Percentiles rank a stretch among this genome's conserved stretches.
phyloP scores from a whole-genome alignment of 768 basidiomycete genomes.

The Boletus tomentosulus region DNA sequence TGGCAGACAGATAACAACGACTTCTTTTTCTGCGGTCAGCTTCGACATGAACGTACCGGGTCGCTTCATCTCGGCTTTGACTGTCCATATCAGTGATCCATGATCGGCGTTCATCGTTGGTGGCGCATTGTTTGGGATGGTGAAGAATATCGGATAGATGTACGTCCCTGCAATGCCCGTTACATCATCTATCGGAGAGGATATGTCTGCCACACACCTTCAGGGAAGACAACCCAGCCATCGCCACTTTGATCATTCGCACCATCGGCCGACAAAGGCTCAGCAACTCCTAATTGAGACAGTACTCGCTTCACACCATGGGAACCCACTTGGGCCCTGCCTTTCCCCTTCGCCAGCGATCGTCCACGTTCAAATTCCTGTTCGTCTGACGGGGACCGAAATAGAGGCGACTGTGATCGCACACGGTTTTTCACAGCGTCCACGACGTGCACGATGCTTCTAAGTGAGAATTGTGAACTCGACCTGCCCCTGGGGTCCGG shows the following conservation, averaged over 20 bases:
- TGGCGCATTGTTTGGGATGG: slow-evolving; percentile 74
- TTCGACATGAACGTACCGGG: slow-evolving; percentile 76
- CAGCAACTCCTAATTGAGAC: slow-evolving; percentile 34
- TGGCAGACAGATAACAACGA: slow-evolving; percentile 70
- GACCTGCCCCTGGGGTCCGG: slow-evolving; percentile 33
- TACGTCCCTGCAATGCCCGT: slow-evolving; percentile 69
- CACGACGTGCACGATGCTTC: slow-evolving; percentile 47
- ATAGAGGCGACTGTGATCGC: slow-evolving; percentile 43
- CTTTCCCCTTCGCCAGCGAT: slow-evolving; percentile 25
- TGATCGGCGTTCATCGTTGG: slow-evolving; percentile 72
- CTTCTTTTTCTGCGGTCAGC: slow-evolving; percentile 64
- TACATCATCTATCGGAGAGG: slow-evolving; percentile 37
- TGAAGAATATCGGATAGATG: slow-evolving; percentile 90
- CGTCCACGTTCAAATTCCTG: slow-evolving; percentile 28
- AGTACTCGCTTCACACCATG: neutral
- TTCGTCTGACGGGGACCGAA: slow-evolving; percentile 1
- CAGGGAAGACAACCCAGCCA: slow-evolving; percentile 84
- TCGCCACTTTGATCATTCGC: slow-evolving; percentile 36
- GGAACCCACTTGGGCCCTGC: slow-evolving; percentile 18
- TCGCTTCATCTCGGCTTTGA: slow-evolving; percentile 79
- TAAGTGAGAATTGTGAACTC: slow-evolving; percentile 49
- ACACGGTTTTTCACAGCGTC: slow-evolving; percentile 43
- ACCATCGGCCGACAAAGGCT: slow-evolving; percentile 9
- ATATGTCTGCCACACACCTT: slow-evolving; percentile 47
- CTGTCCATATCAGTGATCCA: slow-evolving; percentile 73